Base-by-base conservation (phyloP, 225 moss, liverwort and hornwort genomes). In the Sphagnum tenellum region DNA sequence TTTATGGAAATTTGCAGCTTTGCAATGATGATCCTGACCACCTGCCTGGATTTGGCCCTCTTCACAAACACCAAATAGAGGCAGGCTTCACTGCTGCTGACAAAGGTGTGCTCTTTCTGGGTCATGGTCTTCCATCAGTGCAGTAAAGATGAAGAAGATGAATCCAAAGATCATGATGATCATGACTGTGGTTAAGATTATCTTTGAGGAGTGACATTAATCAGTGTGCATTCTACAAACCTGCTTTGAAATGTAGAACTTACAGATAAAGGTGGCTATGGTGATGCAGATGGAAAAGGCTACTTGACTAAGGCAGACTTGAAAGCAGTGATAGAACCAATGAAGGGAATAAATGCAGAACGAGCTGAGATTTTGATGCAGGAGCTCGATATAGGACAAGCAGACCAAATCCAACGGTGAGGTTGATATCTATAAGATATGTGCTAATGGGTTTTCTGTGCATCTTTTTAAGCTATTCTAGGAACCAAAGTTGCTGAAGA, bases 61-160 rank as follows among this genome's bases (percentile, higher is more conserved):
- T 71, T 52, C 84, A 84, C 76, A 84, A 74, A 73, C 65, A 73
- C 73, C 84, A 84, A 59, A 84, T 84, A 65, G 84, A 84, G 71
- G 78, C 80, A 44, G 84, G 84, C 50, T 84, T 84, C 73, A 68
- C 81, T 78, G 84, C 84, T 76, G 81, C 81, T 75, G 84, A 84
- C 76, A 75, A 84, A 81, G 84, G 84, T 83, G 50, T 60, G 74
- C 59, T 44, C 70, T 49, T 63, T 46, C 75, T 57, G 70, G 29
- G 29, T 29, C 29, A 29, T 1, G 29, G 29, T 29, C 29, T 29
- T 29, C 29, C 29, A 29, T 29, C 29, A 29, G 29, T 29, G 29
- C 29, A 29, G 29, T 29, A 1, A 29, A 29, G 29, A 29, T 29
- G 29, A 29, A 29, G 29, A 29, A 29, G 29, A 29, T 29, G 29